These are phyloP conservation scores for Skeletonema grethae DNA, from an alignment of 108 stramenopile species.

Conservation along the genomic window DNA sequence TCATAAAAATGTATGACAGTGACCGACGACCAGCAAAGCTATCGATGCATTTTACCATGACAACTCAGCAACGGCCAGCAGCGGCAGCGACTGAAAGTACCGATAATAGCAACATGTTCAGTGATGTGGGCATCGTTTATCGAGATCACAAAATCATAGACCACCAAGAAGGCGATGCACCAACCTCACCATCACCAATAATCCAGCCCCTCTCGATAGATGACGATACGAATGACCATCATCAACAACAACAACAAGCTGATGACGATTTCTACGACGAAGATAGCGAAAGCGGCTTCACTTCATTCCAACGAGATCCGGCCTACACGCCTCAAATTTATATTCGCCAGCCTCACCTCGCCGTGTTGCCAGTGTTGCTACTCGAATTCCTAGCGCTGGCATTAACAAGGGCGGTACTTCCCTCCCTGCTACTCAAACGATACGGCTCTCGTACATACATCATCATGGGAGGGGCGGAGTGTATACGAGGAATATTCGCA, in stretches of 20 bases:
- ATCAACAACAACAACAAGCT: background rate
- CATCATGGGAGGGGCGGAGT: slow-evolving; percentile 87
- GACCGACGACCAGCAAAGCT: too few species aligned
- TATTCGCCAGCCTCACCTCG: slow-evolving; percentile 52
- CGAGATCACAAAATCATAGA: background rate
- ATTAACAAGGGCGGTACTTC: slow-evolving; percentile 83
- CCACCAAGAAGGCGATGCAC: background rate
- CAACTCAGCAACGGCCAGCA: background rate
- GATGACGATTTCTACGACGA: background rate
- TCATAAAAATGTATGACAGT: too few species aligned
- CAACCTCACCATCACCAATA: too few species aligned
- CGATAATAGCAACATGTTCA: background rate
- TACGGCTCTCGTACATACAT: slow-evolving; percentile 79
- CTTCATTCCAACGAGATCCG: background rate
- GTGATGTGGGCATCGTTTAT: background rate
- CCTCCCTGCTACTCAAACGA: slow-evolving; percentile 65
- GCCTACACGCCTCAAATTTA: background rate
- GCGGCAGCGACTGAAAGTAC: background rate
- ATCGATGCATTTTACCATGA: background rate
- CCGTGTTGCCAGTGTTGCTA: slow-evolving; percentile 91
- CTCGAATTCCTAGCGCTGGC: slow-evolving; percentile 92
- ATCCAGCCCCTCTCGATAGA: background rate
- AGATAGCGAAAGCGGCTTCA: background rate
- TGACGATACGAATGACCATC: background rate
- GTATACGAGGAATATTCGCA: slow-evolving; percentile 89